Base-by-base conservation (phyloP, 108 stramenopile species). In the Stephanodiscus triporus region DNA sequence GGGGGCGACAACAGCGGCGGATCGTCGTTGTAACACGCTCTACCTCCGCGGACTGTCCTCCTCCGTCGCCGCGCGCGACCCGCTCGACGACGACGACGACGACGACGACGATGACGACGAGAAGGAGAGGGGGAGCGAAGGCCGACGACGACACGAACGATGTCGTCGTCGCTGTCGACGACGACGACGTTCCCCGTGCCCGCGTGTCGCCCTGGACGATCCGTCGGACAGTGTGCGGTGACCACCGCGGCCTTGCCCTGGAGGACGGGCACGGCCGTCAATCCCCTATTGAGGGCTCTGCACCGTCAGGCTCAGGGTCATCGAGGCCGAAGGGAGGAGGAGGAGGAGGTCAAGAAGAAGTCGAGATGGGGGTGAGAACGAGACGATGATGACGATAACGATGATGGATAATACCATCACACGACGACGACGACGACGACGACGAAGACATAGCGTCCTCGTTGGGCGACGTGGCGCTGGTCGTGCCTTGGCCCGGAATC, bases 231-330 rank as follows among this genome's bases (percentile, higher is more conserved):
- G 66, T 87, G 13, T 83, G 80, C 45, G 7, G 75, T 87, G 6
- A 91, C 90, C 47, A 91, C 90, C 16, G 90, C 90, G 27, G 72
- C 85, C 13, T 48, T 91, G 47, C 90, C 90, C 20, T 91, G 90
- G 90, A 86, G 88, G 80, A 91, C 90, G 32, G 90, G 90, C 10
- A 91, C 90, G 9, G 79, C 89, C 3, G 85, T 91, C 11, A 91
- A 91, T 77, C 90, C 90, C 27, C 79, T 91, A 10, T 73, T 91
- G 20, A 67, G 90, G 19, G 88, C 90, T 9, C 68, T 89, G 14
- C 87, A 89, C 89, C 13, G 71, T 85, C 0, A 58, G 83, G 48
- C 71, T 29, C 47, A 72, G 73, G 29, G 56, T 56, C 19, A 10
- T 16, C 4, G 32, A 2, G 32, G 56, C 8, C 27, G 56, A 23